These are phyloP conservation scores for Harringtonia lauricola DNA, from an alignment of 2,329 filamentous ascomycete species.

Conservation along the genomic window DNA sequence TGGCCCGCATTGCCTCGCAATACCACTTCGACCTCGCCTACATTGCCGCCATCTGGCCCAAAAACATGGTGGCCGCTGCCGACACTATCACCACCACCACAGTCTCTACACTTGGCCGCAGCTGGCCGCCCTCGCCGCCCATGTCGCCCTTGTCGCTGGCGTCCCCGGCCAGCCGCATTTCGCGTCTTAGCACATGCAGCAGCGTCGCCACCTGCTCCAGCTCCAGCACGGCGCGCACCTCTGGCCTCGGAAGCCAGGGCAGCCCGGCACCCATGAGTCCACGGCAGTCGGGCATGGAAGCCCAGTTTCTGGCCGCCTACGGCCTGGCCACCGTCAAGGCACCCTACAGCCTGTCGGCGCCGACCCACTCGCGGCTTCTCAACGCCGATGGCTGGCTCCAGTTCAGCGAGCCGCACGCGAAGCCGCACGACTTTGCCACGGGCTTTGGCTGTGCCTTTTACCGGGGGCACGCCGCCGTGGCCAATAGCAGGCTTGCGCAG, in stretches of 20 bases:
- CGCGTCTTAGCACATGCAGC: not conserved
- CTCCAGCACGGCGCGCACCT: not conserved
- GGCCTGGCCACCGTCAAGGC: constrained; percentile 38
- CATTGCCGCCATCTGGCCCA: constrained; percentile 47
- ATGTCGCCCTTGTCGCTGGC: not conserved
- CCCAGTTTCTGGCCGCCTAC: constrained; percentile 43
- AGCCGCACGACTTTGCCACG: constrained; percentile 32
- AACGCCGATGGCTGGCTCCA: constrained; percentile 40
- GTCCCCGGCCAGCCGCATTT: no score
- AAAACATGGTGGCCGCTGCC: constrained; percentile 12
- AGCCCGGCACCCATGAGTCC: constrained; percentile 8
- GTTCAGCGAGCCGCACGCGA: constrained; percentile 32
- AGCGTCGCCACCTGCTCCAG: not conserved
- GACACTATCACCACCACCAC: no score
- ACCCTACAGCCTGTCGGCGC: constrained; percentile 39
- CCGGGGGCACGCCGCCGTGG: constrained; percentile 21
- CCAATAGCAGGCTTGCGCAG: not conserved
- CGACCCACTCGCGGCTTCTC: constrained; percentile 39
- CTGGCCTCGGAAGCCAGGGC: constrained; percentile 6
- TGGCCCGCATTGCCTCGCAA: constrained; percentile 41
- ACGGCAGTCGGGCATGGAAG: constrained; percentile 16
- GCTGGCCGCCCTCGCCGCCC: not conserved
- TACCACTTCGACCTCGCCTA: constrained; percentile 50
- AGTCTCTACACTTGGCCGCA: not conserved
- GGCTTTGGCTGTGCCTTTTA: constrained; percentile 45